Conservation (phyloP, 768 basidiomycete species). For the Boletus coccyginus region DNA sequence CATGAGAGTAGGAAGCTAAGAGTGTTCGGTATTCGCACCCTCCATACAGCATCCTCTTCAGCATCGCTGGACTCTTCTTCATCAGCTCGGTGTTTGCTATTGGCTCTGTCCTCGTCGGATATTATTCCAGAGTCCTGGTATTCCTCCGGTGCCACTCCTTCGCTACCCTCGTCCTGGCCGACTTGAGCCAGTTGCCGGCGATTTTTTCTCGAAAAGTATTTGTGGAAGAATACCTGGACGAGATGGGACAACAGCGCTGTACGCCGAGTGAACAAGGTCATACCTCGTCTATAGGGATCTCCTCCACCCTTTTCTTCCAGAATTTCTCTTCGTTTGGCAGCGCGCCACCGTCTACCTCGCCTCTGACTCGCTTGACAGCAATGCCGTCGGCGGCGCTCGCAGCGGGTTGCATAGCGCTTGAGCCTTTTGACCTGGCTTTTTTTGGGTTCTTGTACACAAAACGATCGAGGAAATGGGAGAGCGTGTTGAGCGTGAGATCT, state of each 20-base stretch:
- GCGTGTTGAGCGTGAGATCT: conserved; percentile 89
- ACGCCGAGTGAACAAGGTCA: neutral
- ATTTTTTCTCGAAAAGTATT: conserved; percentile 76
- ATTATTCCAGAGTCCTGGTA: conserved; percentile 26
- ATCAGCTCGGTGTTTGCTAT: conserved; percentile 35
- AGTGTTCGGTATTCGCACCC: conserved; percentile 45
- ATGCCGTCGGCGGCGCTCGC: conserved; percentile 58
- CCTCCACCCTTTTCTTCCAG: conserved; percentile 61
- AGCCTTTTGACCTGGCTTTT: conserved; percentile 66
- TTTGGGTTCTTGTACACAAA: conserved; percentile 98
- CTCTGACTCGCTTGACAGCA: conserved; percentile 70
- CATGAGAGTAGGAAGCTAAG: neutral
- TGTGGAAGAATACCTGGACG: conserved; percentile 82
- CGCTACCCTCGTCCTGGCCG: conserved; percentile 29
- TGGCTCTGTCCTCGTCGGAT: conserved; percentile 16
- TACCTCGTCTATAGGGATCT: conserved; percentile 89
- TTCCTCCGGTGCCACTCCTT: conserved; percentile 17
- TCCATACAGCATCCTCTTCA: conserved; percentile 83
- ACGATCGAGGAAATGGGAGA: conserved; percentile 93
- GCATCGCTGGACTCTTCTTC: conserved; percentile 44
- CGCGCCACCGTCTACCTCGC: conserved; percentile 45
- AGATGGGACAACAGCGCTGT: neutral
- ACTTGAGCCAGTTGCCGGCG: conserved; percentile 50
- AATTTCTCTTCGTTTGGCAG: conserved; percentile 76
- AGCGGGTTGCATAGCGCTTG: conserved; percentile 94